Evolutionary conservation across 345 rosid species (phyloP).

Genomic region (Moricandia moricandioides): DNA sequence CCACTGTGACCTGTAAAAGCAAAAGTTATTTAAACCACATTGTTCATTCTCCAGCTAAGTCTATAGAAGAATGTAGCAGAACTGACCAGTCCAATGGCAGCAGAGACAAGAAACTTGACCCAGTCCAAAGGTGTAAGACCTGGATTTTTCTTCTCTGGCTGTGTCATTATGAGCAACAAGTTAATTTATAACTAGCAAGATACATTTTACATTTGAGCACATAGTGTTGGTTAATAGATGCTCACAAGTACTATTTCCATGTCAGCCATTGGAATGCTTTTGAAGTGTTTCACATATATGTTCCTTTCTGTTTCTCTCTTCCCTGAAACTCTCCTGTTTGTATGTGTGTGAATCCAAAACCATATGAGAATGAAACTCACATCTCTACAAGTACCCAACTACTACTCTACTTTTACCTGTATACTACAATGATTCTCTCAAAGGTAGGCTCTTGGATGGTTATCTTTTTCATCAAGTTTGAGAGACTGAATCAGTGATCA

Average conservation of each 20-base stretch:
- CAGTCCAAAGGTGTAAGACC: slow-evolving; percentile 88
- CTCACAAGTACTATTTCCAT: slow-evolving; percentile 91
- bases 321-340: slow-evolving; percentile 49
- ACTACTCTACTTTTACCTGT: slow-evolving; percentile 49
- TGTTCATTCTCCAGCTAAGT: neutral
- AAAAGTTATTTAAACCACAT: neutral
- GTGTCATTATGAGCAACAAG: slow-evolving; percentile 18
- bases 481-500: slow-evolving; percentile 39
- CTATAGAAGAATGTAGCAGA: neutral
- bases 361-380: neutral
- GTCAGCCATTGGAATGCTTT: slow-evolving; percentile 84
- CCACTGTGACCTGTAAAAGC: slow-evolving; percentile 48
- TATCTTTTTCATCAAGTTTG: slow-evolving; percentile 51
- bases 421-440: slow-evolving; percentile 71
- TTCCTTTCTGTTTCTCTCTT: slow-evolving; percentile 46
- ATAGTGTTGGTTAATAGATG: slow-evolving; percentile 3
- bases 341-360: slow-evolving; percentile 3
- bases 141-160: slow-evolving; percentile 92
- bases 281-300: slow-evolving; percentile 73
- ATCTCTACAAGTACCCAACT: neutral
- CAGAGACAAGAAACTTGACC: slow-evolving; percentile 77
- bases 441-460: slow-evolving; percentile 83
- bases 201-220: neutral
- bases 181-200: neutral
- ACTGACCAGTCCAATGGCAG: slow-evolving; percentile 74